Conservation (phyloP, 2,329 filamentous ascomycete species). For the Colletotrichum sublineola region DNA sequence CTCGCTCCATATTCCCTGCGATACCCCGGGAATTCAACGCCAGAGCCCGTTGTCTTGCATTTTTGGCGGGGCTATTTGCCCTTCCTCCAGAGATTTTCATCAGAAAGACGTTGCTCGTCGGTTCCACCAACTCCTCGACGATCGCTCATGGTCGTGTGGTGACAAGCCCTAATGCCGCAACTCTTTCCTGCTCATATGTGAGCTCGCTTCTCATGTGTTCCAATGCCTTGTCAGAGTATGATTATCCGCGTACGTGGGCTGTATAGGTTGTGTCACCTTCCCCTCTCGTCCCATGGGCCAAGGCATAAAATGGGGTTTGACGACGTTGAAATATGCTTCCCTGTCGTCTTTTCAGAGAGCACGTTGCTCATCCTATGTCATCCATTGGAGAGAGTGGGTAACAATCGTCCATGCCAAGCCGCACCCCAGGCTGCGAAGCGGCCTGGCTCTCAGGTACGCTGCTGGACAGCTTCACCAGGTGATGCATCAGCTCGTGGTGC, state of each 20-base stretch:
- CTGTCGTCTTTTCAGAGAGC: slow-evolving; percentile 5
- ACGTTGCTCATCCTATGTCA: slow-evolving; percentile 34
- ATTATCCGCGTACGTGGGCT: slow-evolving; percentile 32
- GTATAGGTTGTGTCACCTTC: slow-evolving; percentile 30
- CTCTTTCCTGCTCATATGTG: not conserved
- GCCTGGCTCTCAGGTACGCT: slow-evolving; percentile 40
- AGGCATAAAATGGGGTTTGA: not conserved
- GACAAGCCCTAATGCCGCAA: not conserved
- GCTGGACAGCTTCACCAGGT: slow-evolving; percentile 20
- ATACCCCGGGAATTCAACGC: too few relatives aligned
- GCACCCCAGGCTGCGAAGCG: slow-evolving; percentile 16
- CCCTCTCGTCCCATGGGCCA: slow-evolving; percentile 25
- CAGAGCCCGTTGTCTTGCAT: too few relatives aligned
- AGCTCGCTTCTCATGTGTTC: not conserved
- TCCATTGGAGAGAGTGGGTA: slow-evolving; percentile 36
- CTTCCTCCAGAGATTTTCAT: not conserved
- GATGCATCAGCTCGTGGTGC: slow-evolving; percentile 26
- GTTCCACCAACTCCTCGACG: not conserved
- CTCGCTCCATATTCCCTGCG: too few relatives aligned
- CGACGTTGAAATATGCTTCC: slow-evolving; percentile 34
- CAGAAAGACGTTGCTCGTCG: not conserved
- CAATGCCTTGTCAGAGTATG: slow-evolving; percentile 17
- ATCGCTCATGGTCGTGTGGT: too few relatives aligned
- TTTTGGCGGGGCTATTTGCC: not conserved
- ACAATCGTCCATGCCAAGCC: slow-evolving; percentile 20